Percentiles rank a stretch among this genome's conserved stretches.
These are phyloP conservation scores for Ustilago hordei DNA, from an alignment of 1,284 basidiomycete species.

Conservation along the genomic window DNA sequence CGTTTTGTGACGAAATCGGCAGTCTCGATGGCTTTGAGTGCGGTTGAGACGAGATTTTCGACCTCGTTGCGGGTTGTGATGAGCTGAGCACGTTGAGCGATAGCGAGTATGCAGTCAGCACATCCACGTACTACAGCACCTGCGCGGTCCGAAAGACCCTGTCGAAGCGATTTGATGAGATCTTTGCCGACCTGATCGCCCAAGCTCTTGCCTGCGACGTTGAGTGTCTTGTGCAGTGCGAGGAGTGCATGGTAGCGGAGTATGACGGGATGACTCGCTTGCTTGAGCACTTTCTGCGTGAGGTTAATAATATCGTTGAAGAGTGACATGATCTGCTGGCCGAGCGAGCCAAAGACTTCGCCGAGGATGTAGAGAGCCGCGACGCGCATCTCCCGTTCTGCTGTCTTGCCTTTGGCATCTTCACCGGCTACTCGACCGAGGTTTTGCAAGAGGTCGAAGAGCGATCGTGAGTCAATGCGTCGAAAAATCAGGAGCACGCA, in stretches of 20 bases:
- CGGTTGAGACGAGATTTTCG: slow-evolving; percentile 79
- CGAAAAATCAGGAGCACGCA: slow-evolving; percentile 83
- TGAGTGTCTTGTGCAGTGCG: slow-evolving; percentile 81
- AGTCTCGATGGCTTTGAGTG: slow-evolving; percentile 81
- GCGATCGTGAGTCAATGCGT: slow-evolving; percentile 79
- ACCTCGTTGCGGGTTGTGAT: slow-evolving; percentile 76
- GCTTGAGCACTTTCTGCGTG: slow-evolving; percentile 48
- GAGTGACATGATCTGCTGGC: slow-evolving; percentile 90
- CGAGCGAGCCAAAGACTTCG: slow-evolving; percentile 85
- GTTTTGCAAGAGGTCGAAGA: slow-evolving; percentile 84
- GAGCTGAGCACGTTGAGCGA: slow-evolving; percentile 64
- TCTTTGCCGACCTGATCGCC: slow-evolving; percentile 85
- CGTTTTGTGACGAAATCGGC: slow-evolving; percentile 84
- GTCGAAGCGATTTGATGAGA: slow-evolving; percentile 83
- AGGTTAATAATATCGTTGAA: slow-evolving; percentile 79
- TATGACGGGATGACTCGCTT: slow-evolving; percentile 72
- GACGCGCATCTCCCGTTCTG: slow-evolving; percentile 80
- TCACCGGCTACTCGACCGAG: slow-evolving; percentile 54
- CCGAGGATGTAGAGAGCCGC: slow-evolving; percentile 82
- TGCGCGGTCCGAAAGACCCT: slow-evolving; percentile 83
- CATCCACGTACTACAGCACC: slow-evolving; percentile 86
- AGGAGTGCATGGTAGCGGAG: slow-evolving; percentile 84
- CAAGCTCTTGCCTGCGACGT: slow-evolving; percentile 83
- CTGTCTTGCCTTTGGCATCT: slow-evolving; percentile 73
- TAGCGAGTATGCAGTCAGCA: slow-evolving; percentile 73